Base-by-base conservation (phyloP, 2,329 filamentous ascomycete species). In the Stagonosporopsis rhizophila region DNA sequence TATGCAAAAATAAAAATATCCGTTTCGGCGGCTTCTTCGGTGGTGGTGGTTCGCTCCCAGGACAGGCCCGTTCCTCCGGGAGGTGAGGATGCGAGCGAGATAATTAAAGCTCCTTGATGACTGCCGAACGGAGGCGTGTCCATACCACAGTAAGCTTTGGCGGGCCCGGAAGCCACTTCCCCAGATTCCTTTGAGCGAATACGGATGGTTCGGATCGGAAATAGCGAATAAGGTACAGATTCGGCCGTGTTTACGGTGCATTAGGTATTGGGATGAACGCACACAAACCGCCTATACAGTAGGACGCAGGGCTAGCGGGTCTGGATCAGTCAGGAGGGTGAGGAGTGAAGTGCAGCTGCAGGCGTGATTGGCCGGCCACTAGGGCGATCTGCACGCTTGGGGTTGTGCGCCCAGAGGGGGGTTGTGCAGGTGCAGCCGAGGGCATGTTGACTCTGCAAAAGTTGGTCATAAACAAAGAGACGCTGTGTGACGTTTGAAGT, bases 101-200 rank as follows among this genome's bases (percentile, higher is more conserved):
- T 34, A 23, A 22, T 11, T 23, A 17, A 27, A 19, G 2, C 8
- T 2, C 19, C 9, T 35, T 12, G 28, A 40, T 6, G 37, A 34
- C 15, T 46, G 42, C 46, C 46, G 41, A 47, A n/a, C 30, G 41
- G 46, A 27, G 35, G 35, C 35, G 22, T 42, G 22, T 8, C 28
- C 35, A 37, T 27, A 27, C 25, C 4, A 9, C 25, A 9, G 25
- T 27, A 56, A 46, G 41, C 35, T 52, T 51, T 39, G 42, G 40
- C 49, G 55, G 55, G 39, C 32, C 40, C 49, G 48, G 39, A 50
- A 53, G 50, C 44, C 45, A 58, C 37, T 58, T 53, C 55, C 55
- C 55, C 55, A 58, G 55, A 53, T 53, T 53, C 34, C 32, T 17
- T 6, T 15, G 32, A 37, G 27, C 48, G 34, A 44, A 44, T 44